These are phyloP conservation scores for Nigrospora sphaerica DNA, from an alignment of 2,329 filamentous ascomycete genomes.

Conservation along the genomic window DNA sequence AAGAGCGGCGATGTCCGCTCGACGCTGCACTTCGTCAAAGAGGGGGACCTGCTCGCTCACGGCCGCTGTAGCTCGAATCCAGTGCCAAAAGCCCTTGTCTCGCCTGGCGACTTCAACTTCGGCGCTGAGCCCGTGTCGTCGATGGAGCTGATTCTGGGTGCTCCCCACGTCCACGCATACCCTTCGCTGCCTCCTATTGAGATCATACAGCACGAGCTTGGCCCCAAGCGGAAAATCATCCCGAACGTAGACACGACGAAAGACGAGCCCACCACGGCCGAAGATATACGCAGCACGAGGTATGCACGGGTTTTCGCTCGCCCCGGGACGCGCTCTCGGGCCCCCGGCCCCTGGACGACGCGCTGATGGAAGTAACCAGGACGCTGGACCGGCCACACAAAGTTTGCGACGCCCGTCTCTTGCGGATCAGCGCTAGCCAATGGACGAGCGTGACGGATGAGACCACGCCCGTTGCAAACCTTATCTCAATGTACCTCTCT, in stretches of 20 bases:
- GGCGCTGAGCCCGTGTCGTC: too few relatives aligned
- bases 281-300: neutral
- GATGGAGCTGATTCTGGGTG: neutral
- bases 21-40: slow-evolving; percentile 1
- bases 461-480: neutral
- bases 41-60: neutral
- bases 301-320: neutral
- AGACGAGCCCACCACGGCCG: neutral
- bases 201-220: neutral
- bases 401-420: neutral
- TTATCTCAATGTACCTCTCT: slow-evolving; percentile 1
- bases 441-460: neutral
- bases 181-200: neutral
- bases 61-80: neutral
- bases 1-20: neutral
- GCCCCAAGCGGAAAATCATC: neutral
- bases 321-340: too few relatives aligned
- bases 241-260: neutral
- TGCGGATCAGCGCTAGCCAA: neutral
- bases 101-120: neutral
- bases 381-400: neutral
- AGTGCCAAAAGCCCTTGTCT: neutral
- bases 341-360: too few relatives aligned
- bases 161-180: neutral
- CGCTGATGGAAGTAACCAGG: neutral